phyloP scores from a whole-genome alignment of 257 asterid genomes.

The Solanum lignicaule region DNA sequence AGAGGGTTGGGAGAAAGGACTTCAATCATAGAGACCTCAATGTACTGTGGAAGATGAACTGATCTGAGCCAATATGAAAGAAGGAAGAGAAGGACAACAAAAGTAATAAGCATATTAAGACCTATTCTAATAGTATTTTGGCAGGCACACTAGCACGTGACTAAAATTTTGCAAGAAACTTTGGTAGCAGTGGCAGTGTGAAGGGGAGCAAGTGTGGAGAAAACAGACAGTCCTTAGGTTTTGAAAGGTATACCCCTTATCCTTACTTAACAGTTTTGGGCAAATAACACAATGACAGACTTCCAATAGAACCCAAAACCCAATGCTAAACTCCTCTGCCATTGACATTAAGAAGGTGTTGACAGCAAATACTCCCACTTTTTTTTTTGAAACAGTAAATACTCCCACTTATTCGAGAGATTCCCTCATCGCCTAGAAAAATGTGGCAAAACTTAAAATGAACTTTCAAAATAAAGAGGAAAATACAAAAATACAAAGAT shows the following conservation, averaged over 20 bases:
- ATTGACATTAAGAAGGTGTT: background rate
- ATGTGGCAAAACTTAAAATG: background rate
- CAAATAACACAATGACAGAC: background rate
- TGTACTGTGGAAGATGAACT: background rate
- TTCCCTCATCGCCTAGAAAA: background rate
- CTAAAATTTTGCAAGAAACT: background rate
- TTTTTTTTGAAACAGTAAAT: background rate
- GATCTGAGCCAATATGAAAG: background rate
- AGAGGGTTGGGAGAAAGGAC: background rate
- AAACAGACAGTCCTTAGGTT: background rate
- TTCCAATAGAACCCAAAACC: background rate
- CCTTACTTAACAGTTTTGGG: background rate
- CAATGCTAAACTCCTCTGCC: background rate
- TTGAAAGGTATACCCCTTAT: background rate
- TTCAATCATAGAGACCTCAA: background rate
- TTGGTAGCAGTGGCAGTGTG: background rate
- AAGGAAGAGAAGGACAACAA: background rate
- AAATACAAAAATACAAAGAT: slow-evolving; percentile 3
- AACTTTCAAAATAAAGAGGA: background rate
- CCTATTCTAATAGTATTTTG: background rate
- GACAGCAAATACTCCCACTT: background rate
- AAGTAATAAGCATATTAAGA: background rate
- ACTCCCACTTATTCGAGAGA: background rate
- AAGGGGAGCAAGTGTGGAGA: background rate
- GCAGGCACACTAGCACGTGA: background rate